A percentile compares a stretch with the other conserved stretches of the same genome.
Conservation (phyloP, 2,329 filamentous ascomycete genomes). For the Fusarium beomiforme region DNA sequence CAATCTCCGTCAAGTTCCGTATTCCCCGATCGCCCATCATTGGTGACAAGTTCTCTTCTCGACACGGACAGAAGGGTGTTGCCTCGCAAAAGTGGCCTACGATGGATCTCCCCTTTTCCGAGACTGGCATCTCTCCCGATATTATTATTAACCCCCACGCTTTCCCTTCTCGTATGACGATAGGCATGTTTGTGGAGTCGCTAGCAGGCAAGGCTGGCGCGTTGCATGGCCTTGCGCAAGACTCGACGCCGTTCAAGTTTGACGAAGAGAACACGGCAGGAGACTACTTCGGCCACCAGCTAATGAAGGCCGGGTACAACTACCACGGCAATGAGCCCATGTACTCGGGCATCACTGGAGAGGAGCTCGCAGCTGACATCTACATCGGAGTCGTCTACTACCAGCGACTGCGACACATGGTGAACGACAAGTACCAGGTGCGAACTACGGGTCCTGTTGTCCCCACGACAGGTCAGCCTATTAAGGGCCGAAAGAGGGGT, state of each 20-base stretch:
- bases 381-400: slow-evolving; percentile 98
- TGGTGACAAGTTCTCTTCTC: slow-evolving; percentile 98
- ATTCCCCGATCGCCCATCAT: slow-evolving; percentile 91
- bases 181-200: slow-evolving; percentile 99
- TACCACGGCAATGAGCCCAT: slow-evolving; percentile 99
- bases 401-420: slow-evolving; percentile 98
- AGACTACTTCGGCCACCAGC: slow-evolving; percentile 95
- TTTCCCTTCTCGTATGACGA: slow-evolving; percentile 99
- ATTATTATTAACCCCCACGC: slow-evolving; percentile 99
- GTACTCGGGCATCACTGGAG: slow-evolving; percentile 96
- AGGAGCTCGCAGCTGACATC: slow-evolving; percentile 93
- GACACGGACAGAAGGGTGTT: slow-evolving; percentile 98
- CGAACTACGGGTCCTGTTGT: slow-evolving; percentile 95
- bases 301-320: slow-evolving; percentile 95
- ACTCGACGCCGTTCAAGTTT: slow-evolving; percentile 95
- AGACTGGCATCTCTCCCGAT: slow-evolving; percentile 95
- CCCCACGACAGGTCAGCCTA: slow-evolving; percentile 89
- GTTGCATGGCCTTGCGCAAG: slow-evolving; percentile 94
- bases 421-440: slow-evolving; percentile 99
- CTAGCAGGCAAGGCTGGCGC: slow-evolving; percentile 94
- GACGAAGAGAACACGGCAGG: slow-evolving; percentile 90
- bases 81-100: slow-evolving; percentile 95
- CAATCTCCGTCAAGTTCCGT: slow-evolving; percentile 91
- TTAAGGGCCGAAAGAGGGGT: slow-evolving; percentile 95
- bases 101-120: slow-evolving; percentile 94